Conservation (phyloP, 2,329 filamentous ascomycete genomes). For the Berkeleyomyces basicola region DNA sequence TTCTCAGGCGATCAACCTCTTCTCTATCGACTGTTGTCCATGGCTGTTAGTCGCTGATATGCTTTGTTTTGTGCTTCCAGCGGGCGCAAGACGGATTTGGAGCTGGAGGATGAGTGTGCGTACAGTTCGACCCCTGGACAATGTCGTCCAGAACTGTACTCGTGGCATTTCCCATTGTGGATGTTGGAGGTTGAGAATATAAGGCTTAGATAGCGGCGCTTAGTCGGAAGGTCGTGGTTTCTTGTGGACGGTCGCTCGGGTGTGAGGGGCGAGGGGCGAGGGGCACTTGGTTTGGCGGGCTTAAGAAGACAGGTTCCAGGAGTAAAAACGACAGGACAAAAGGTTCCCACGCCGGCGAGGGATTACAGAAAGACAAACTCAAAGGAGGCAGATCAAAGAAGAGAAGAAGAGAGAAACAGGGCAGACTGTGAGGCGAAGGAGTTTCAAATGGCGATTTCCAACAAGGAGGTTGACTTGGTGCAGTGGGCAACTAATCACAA, state of each 20-base stretch:
- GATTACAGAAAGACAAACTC: neutral
- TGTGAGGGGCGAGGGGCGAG: neutral
- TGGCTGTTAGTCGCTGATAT: constrained; percentile 44
- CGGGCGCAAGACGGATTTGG: constrained; percentile 1
- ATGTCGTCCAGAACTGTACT: constrained; percentile 81
- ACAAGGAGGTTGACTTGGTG: neutral
- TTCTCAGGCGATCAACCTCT: constrained; percentile 86
- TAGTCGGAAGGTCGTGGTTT: neutral
- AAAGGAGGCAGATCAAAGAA: neutral
- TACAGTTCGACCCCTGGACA: constrained; percentile 92
- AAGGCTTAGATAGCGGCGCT: neutral
- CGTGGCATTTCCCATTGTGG: constrained; percentile 49
- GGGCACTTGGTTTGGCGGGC: neutral
- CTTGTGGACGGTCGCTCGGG: neutral
- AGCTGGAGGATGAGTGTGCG: constrained; percentile 15
- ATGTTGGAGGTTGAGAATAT: neutral
- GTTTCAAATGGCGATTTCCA: neutral
- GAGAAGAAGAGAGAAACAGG: neutral
- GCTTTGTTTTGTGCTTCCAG: constrained; percentile 53
- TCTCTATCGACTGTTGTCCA: constrained; percentile 66
- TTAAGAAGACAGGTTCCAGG: neutral
- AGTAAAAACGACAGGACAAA: neutral
- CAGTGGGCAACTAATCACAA: neutral
- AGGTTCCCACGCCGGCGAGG: neutral
- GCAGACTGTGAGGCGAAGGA: neutral